phyloP scores from a whole-genome alignment of 2,329 filamentous ascomycete species.

The Ophiocordyceps sinensis region DNA sequence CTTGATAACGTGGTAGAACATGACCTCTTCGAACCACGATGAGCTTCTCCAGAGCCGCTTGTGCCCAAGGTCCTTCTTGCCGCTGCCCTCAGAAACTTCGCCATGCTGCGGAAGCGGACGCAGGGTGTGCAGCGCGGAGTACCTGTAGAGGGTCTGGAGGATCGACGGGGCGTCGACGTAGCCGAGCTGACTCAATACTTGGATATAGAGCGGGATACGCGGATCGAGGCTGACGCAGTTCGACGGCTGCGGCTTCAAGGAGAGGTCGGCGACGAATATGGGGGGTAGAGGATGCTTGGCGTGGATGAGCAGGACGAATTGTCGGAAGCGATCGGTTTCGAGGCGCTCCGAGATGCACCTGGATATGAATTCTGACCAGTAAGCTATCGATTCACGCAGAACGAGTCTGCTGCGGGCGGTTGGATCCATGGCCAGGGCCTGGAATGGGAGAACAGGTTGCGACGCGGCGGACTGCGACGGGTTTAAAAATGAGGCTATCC shows the following conservation, averaged over 20 bases:
- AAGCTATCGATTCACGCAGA: constrained; percentile 15
- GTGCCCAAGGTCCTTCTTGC: constrained; percentile 7
- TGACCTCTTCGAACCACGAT: constrained; percentile 65
- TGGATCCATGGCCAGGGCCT: constrained; percentile 11
- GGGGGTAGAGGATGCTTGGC: constrained; percentile 37
- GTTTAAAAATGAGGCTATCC: too few relatives aligned
- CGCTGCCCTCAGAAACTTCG: constrained; percentile 1
- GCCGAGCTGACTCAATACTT: constrained; percentile 35
- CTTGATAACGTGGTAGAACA: constrained; percentile 87
- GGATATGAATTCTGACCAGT: constrained; percentile 37
- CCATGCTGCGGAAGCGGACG: constrained; percentile 1
- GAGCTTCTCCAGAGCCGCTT: constrained; percentile 37
- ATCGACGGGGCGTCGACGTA: constrained; percentile 40
- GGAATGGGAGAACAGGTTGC: background rate
- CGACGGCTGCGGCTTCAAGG: constrained; percentile 37
- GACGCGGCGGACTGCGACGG: too few relatives aligned
- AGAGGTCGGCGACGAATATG: constrained; percentile 38
- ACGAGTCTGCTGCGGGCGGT: constrained; percentile 7
- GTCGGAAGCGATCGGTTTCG: constrained; percentile 36
- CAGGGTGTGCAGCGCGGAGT: constrained; percentile 34
- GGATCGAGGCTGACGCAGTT: constrained; percentile 40
- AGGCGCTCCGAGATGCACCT: constrained; percentile 37
- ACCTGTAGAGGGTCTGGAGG: constrained; percentile 39
- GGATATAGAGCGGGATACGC: constrained; percentile 43
- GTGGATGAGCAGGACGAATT: constrained; percentile 33